These are phyloP conservation scores for Dactylellina drechsleri DNA, from an alignment of 2,329 filamentous ascomycete genomes.

Conservation along the genomic window DNA sequence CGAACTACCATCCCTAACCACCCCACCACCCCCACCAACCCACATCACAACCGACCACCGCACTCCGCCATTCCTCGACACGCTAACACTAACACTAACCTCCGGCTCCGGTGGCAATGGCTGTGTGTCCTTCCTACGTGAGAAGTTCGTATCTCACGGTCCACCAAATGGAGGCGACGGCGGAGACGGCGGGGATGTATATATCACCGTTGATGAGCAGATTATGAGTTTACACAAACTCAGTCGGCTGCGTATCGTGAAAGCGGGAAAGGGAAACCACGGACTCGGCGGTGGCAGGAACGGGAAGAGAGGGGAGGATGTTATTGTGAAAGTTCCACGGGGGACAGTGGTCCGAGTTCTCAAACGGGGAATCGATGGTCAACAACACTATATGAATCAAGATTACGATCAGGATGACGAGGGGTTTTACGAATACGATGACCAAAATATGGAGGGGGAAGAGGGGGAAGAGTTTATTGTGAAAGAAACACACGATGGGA, in stretches of 20 bases:
- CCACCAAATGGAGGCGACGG: constrained; percentile 96
- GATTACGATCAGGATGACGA: constrained; percentile 60
- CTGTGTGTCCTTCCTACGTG: constrained; percentile 91
- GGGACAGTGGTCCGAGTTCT: constrained; percentile 90
- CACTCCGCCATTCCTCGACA: constrained; percentile 84
- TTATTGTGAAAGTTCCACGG: constrained; percentile 89
- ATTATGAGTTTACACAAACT: constrained; percentile 89
- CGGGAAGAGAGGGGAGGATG: constrained; percentile 84
- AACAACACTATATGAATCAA: constrained; percentile 63
- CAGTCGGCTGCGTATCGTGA: constrained; percentile 77
- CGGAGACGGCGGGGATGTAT: constrained; percentile 88
- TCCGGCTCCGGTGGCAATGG: constrained; percentile 87
- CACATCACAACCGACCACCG: constrained; percentile 73
- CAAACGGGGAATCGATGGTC: constrained; percentile 72
- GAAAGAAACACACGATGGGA: constrained; percentile 31
- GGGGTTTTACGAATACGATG: constrained; percentile 49
- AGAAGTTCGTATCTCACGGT: constrained; percentile 87
- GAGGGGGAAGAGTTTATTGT: constrained; percentile 17
- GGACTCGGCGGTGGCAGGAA: constrained; percentile 78
- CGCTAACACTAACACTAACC: constrained; percentile 78
- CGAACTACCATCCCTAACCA: constrained; percentile 67
- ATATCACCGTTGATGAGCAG: constrained; percentile 89
- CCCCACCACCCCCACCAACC: constrained; percentile 64
- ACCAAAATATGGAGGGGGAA: constrained; percentile 2
- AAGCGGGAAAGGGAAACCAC: constrained; percentile 79